phyloP scores from a whole-genome alignment of 1,284 basidiomycete genomes.

The Ceratobasidium sp. region DNA sequence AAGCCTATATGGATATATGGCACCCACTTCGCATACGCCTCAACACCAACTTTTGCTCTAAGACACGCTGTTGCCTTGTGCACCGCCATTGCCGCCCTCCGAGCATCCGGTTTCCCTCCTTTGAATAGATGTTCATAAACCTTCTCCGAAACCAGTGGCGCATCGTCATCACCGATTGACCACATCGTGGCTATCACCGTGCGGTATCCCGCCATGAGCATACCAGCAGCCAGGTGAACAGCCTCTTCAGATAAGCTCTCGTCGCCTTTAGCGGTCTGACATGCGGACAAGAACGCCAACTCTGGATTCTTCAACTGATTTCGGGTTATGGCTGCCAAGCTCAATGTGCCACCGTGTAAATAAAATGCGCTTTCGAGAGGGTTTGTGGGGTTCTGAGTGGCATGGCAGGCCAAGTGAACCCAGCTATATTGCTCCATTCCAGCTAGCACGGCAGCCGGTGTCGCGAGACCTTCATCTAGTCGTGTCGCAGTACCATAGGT shows the following conservation, averaged over 20 bases:
- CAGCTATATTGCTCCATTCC: background rate
- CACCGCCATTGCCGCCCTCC: background rate
- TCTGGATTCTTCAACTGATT: background rate
- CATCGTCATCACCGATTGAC: slow-evolving; percentile 26
- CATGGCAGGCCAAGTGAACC: slow-evolving; percentile 38
- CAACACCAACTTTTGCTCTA: background rate
- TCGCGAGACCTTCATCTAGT: background rate
- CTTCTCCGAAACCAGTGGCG: slow-evolving; percentile 23
- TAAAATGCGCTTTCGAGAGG: slow-evolving; percentile 5
- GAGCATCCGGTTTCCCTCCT: background rate
- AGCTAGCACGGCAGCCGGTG: background rate
- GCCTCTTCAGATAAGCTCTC: slow-evolving; percentile 8
- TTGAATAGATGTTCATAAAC: slow-evolving; percentile 3
- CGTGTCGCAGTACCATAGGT: background rate
- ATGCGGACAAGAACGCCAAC: slow-evolving; percentile 38
- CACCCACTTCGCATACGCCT: background rate
- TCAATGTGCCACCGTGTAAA: slow-evolving; percentile 8
- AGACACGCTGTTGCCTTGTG: background rate
- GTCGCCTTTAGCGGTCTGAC: slow-evolving; percentile 29
- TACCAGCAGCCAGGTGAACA: slow-evolving; percentile 16
- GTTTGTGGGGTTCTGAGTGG: background rate
- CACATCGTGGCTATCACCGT: slow-evolving; percentile 36
- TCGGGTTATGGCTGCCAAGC: background rate
- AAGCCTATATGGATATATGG: slow-evolving; percentile 8
- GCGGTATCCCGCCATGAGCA: slow-evolving; percentile 17